Conservation (phyloP, 1,284 basidiomycete species). For the Baeospora myosura region DNA sequence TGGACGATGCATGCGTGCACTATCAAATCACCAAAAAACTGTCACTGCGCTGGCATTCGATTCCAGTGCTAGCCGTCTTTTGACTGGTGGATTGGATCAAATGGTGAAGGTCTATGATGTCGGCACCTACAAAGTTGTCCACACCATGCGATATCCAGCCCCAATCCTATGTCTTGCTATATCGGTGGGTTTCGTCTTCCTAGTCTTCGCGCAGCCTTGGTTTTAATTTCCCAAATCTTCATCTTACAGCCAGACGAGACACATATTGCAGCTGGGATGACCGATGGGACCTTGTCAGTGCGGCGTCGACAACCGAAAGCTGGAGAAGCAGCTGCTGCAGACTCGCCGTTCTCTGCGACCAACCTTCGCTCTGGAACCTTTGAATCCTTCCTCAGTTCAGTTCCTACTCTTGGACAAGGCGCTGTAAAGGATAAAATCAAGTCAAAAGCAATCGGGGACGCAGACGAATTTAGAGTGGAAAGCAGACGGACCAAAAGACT, state of each 20-base stretch:
- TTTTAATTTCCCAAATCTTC: neutral
- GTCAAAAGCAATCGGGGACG: constrained; percentile 42
- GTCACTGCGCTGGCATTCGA: constrained; percentile 87
- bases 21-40: constrained; percentile 98
- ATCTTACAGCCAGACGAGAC: constrained; percentile 86
- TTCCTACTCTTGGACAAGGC: constrained; percentile 54
- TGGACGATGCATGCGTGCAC: constrained; percentile 78
- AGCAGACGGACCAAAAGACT: constrained; percentile 67
- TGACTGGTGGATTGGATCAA: constrained; percentile 91
- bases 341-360: constrained; percentile 32
- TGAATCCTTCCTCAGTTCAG: constrained; percentile 65
- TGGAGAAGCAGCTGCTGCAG: constrained; percentile 43
- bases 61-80: constrained; percentile 65
- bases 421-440: constrained; percentile 46
- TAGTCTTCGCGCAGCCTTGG: neutral
- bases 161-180: constrained; percentile 88
- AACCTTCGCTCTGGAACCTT: constrained; percentile 57
- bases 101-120: constrained; percentile 99
- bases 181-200: constrained; percentile 49
- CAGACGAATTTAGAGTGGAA: constrained; percentile 72
- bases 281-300: constrained; percentile 91
- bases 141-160: constrained; percentile 98
- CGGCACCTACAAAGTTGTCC: constrained; percentile 88
- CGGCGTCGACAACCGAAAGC: constrained; percentile 77
- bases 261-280: constrained; percentile 93